Evolutionary conservation across 768 basidiomycete species (phyloP).

Genomic region (Boletus barrowsii): DNA sequence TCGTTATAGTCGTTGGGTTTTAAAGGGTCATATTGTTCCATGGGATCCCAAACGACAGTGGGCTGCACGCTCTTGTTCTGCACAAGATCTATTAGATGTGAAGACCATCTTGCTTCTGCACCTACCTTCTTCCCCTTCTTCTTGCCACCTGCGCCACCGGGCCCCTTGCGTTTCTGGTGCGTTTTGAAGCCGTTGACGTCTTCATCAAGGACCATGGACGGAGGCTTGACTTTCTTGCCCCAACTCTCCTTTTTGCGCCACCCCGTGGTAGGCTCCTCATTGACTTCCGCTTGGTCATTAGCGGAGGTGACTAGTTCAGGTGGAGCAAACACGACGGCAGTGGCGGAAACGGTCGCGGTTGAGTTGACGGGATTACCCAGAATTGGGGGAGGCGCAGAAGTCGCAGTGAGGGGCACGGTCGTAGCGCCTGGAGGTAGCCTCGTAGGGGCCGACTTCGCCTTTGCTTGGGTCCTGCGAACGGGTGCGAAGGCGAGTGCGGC

Average conservation of each 20-base stretch:
- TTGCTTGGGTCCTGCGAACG: constrained; percentile 59
- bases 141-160: constrained; percentile 40
- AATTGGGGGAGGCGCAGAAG: constrained; percentile 29
- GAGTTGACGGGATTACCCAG: constrained; percentile 29
- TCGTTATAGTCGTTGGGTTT: constrained; percentile 89
- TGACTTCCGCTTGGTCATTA: constrained; percentile 26
- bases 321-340: constrained; percentile 71
- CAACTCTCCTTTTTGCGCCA: constrained; percentile 57
- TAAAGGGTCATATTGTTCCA: constrained; percentile 74
- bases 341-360: constrained; percentile 39
- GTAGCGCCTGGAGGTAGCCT: constrained; percentile 50
- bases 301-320: constrained; percentile 47
- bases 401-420: constrained; percentile 43
- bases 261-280: constrained; percentile 29
- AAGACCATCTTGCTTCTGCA: background rate
- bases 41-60: constrained; percentile 68
- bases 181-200: constrained; percentile 82
- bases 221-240: constrained; percentile 88
- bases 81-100: constrained; percentile 3
- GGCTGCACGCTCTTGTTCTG: constrained; percentile 62
- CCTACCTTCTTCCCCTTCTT: constrained; percentile 63
- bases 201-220: constrained; percentile 87
- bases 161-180: constrained; percentile 49
- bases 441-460: constrained; percentile 49
- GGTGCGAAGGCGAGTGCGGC: constrained; percentile 88